These are phyloP conservation scores for Podaxis sp. DNA, from an alignment of 768 basidiomycete species.

Conservation along the genomic window DNA sequence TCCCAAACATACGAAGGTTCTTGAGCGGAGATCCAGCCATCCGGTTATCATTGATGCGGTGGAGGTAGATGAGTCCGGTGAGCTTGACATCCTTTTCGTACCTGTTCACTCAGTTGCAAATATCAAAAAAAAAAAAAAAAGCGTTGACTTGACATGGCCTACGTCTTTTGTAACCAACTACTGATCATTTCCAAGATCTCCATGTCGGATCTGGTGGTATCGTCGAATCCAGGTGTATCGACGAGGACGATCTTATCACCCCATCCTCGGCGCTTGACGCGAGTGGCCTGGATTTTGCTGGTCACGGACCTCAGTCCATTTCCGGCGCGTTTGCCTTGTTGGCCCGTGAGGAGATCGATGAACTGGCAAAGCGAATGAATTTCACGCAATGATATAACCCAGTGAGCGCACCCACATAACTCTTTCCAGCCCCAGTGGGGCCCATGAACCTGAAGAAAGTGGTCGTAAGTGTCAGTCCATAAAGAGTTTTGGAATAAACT, in stretches of 20 bases:
- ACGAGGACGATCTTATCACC: constrained; percentile 27
- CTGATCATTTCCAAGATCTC: constrained; percentile 34
- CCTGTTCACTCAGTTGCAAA: constrained; percentile 11
- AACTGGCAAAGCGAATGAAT: constrained; percentile 15
- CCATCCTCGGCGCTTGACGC: constrained; percentile 17
- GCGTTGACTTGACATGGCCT: neutral
- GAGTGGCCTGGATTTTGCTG: constrained; percentile 25
- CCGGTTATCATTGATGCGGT: constrained; percentile 34
- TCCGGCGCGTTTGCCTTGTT: constrained; percentile 12
- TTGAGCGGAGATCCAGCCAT: constrained; percentile 28
- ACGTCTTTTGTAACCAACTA: constrained; percentile 22
- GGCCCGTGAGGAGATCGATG: constrained; percentile 18
- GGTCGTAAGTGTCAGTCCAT: neutral
- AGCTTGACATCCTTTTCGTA: constrained; percentile 22
- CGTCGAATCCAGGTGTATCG: constrained; percentile 33
- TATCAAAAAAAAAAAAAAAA: neutral
- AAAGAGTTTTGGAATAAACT: neutral
- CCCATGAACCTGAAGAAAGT: constrained; percentile 21
- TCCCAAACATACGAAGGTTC: constrained; percentile 29
- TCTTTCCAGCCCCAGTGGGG: constrained; percentile 25
- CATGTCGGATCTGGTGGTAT: constrained; percentile 28
- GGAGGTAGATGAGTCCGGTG: constrained; percentile 32
- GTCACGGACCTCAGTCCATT: constrained; percentile 32
- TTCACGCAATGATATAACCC: neutral
- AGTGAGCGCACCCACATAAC: constrained; percentile 17